Conservation (phyloP, 495 filamentous ascomycete species). For the Podospora pseudopauciseta region DNA sequence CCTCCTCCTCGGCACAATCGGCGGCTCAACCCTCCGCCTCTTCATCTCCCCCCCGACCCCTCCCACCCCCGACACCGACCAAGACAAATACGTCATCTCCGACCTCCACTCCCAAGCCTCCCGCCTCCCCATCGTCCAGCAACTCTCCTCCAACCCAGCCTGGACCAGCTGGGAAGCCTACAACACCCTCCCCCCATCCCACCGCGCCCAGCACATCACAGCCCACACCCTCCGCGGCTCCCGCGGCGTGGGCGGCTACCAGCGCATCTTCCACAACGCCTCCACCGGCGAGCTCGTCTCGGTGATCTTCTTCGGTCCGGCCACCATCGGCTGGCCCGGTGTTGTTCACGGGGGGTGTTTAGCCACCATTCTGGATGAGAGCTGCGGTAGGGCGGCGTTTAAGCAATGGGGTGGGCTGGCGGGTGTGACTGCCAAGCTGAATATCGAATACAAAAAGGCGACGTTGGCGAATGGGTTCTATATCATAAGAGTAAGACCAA, state of each 20-base stretch:
- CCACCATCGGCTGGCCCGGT: slow-evolving; percentile 67
- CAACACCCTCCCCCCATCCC: slow-evolving; percentile 41
- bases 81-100: slow-evolving; percentile 34
- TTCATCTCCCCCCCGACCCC: slow-evolving; percentile 38
- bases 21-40: slow-evolving; percentile 32
- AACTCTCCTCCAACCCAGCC: slow-evolving; percentile 49
- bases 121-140: slow-evolving; percentile 51
- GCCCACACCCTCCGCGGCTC: slow-evolving; percentile 43
- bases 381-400: slow-evolving; percentile 52
- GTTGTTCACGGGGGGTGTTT: slow-evolving; percentile 73
- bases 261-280: slow-evolving; percentile 45
- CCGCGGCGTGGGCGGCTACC: slow-evolving; percentile 46
- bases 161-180: slow-evolving; percentile 59
- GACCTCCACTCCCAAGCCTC: slow-evolving; percentile 34
- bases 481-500: slow-evolving; percentile 52
- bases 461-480: slow-evolving; percentile 60
- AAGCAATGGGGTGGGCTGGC: slow-evolving; percentile 38
- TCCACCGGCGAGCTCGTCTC: slow-evolving; percentile 40
- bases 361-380: slow-evolving; percentile 70
- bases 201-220: slow-evolving; percentile 37
- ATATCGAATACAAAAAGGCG: slow-evolving; percentile 58
- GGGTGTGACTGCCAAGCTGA: slow-evolving; percentile 63
- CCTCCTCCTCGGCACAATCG: slow-evolving; percentile 36
- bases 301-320: slow-evolving; percentile 62
- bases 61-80: slow-evolving; percentile 28